These are phyloP conservation scores for Lophium mytilinum DNA, from an alignment of 495 filamentous ascomycete species.

Conservation along the genomic window DNA sequence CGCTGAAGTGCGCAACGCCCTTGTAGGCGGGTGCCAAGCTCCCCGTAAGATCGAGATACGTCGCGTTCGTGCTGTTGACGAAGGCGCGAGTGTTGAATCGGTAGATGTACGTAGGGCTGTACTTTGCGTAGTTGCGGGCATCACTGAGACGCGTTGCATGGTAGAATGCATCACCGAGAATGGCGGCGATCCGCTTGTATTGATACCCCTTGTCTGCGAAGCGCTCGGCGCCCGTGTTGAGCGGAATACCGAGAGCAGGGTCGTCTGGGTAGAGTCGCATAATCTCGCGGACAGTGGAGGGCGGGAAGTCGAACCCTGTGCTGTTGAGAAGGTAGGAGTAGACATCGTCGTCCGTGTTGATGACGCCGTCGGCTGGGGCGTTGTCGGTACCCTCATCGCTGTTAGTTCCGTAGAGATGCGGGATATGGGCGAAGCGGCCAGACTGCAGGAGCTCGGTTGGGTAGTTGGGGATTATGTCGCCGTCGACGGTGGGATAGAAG, in stretches of 20 bases:
- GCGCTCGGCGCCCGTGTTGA: constrained; percentile 20
- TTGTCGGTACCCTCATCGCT: constrained; percentile 25
- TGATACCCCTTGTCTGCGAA: constrained; percentile 22
- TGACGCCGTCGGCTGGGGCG: constrained; percentile 13
- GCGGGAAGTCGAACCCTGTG: constrained; percentile 22
- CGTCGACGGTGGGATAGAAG: constrained; percentile 25
- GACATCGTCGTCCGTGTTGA: constrained; percentile 22
- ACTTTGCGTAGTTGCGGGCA: constrained; percentile 20
- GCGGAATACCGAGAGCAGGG: constrained; percentile 18
- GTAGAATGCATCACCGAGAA: constrained; percentile 24
- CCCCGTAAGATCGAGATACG: constrained; percentile 9
- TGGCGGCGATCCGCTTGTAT: constrained; percentile 24
- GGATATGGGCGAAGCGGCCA: constrained; percentile 23
- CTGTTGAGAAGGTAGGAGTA: constrained; percentile 12
- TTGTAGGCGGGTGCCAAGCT: constrained; percentile 18
- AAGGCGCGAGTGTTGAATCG: constrained; percentile 26
- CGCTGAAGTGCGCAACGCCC: constrained; percentile 24
- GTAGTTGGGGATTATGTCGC: constrained; percentile 25
- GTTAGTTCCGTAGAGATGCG: constrained; percentile 23
- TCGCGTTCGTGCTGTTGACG: constrained; percentile 20
- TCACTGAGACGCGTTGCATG: constrained; percentile 21
- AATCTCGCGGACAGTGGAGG: constrained; percentile 13
- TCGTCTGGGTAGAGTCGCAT: constrained; percentile 25
- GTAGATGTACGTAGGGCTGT: constrained; percentile 23
- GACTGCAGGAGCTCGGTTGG: constrained; percentile 18